Evolutionary conservation across 768 basidiomycete species (phyloP), one percentile per base, ranked within the genome.

Genomic region (Lenzites betulinus): DNA sequence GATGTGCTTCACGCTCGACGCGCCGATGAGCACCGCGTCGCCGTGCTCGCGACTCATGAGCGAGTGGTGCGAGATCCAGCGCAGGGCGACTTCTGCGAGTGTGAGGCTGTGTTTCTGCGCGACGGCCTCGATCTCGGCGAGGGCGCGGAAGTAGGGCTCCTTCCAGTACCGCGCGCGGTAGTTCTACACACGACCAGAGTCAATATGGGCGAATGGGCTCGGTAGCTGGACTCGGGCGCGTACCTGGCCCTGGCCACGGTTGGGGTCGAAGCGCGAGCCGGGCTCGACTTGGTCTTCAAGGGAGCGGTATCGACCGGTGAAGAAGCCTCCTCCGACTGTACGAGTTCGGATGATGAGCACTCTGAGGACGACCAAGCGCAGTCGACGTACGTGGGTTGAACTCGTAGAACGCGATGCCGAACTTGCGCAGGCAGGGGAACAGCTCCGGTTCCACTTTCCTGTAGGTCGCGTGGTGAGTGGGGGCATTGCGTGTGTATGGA

Each of bases 1-100:
- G 49, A 86, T 81, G 64, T 89, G 87, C 28, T 75, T 74, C 63
- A 82, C 50, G 59, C 78, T 83, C 5, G 81, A 83, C 26, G 86
- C 86, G n/a, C 86, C 86, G 64, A 89, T 86, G 56, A 88, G 72
- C 57, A 87, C 73, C n/a, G 80, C 70, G 64, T 84, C 81, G 9
- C 81, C 79, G 26, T 75, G 65, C 62, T 83, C 81, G 7, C 77
- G 71, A 64, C 79, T 75, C 66, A 81, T 67, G 39, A 73, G 66
- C 23, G 79, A 80, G 67, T 83, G 82, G 66, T 82, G 79, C 33
- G 75, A 72, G 52, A 78, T 63, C 82, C 82, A 83, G 43, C 82
- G 73, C 3, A 83, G 70, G 1, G 80, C 67, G 41, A 75, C 67
- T 59, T 81, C 79, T 11, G 77, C 68, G 59, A 78, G 68, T 7